Base-by-base conservation (phyloP, 345 rosid genomes). In the Geranium brycei region DNA sequence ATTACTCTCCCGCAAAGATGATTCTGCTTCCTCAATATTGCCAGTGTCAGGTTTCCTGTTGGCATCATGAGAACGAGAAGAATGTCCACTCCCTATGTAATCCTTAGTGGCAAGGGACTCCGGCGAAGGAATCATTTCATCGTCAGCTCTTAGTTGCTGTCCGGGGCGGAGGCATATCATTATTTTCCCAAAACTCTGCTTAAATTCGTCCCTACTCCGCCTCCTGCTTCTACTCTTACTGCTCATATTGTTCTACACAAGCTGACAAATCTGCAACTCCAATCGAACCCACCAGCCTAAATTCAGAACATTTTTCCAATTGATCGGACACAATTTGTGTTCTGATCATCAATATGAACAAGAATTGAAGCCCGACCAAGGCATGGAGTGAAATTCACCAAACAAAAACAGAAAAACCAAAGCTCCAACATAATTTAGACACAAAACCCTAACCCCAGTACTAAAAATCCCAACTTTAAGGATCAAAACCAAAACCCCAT, bases 11-110 rank as follows among this genome's bases (percentile, higher is more conserved):
- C 87, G 93, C 66, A 89, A 81, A 62, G 89, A 81, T 57, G 79
- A 78, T 73, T 89, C 96, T 15, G 93, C 96, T 79, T 89, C 96
- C 71, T 89, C 93, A 17, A 89, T 83, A 68, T 89, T 83, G 14
- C 80, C 69, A 17, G 73, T 66, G 62, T 89, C 93, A 7, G 76
- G 80, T 60, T 78, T 82, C 76, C 68, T 79, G 56, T 71, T 71
- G 28, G 57, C 71, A 28, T 72, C 86, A 55, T 79, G 71, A 32
- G 71, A 69, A 38, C 68, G 75, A 30, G 82, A 71, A 69, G 90
- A 84, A 65, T 58, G 58, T 62, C 38, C 75, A 61, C 73, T 73
- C 62, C 64, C n/a, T 0, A 77, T 72, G 70, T 69, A 71, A 77
- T 77, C 79, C 64, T 72, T 75, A 57, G 69, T 35, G 41, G 41